A percentile compares a stretch with the other conserved stretches of the same genome.
phyloP scores from a whole-genome alignment of 2,329 filamentous ascomycete genomes.

The Calonectria pseudoreteaudii region DNA sequence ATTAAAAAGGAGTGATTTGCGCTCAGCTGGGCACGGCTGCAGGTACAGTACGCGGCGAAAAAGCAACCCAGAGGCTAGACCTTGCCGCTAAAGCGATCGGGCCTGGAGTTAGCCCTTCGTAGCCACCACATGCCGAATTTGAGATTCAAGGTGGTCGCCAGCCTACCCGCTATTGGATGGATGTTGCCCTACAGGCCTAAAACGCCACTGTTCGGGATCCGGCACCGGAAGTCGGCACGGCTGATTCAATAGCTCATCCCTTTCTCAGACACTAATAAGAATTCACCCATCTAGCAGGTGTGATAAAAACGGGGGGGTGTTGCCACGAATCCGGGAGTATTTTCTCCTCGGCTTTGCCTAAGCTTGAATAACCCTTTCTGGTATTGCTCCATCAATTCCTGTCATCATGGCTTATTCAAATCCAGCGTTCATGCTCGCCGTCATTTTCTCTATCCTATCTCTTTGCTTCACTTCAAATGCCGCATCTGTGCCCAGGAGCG shows the following conservation, averaged over 20 bases:
- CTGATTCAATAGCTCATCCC: too few species aligned
- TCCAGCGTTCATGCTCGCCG: neutral
- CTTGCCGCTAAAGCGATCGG: too few species aligned
- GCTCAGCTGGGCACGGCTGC: too few species aligned
- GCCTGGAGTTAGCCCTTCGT: too few species aligned
- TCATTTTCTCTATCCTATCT: neutral
- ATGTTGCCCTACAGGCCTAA: neutral
- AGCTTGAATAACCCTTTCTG: too few species aligned
- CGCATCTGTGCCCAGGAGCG: neutral
- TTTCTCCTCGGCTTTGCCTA: too few species aligned
- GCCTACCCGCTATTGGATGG: neutral
- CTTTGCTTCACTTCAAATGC: neutral
- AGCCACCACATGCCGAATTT: too few species aligned
- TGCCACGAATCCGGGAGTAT: too few species aligned
- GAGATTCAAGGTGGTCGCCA: too few species aligned
- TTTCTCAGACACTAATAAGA: neutral
- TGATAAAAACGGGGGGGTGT: neutral
- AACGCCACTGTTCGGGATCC: neutral
- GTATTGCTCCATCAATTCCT: neutral
- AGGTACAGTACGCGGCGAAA: too few species aligned
- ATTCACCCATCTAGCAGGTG: neutral
- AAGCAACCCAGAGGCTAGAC: too few species aligned
- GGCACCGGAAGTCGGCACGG: neutral
- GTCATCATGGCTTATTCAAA: neutral
- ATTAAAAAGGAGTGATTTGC: too few species aligned